Evolutionary conservation across 2,329 filamentous ascomycete genomes (phyloP).

Genomic region (Ascocoryne sarcoides): DNA sequence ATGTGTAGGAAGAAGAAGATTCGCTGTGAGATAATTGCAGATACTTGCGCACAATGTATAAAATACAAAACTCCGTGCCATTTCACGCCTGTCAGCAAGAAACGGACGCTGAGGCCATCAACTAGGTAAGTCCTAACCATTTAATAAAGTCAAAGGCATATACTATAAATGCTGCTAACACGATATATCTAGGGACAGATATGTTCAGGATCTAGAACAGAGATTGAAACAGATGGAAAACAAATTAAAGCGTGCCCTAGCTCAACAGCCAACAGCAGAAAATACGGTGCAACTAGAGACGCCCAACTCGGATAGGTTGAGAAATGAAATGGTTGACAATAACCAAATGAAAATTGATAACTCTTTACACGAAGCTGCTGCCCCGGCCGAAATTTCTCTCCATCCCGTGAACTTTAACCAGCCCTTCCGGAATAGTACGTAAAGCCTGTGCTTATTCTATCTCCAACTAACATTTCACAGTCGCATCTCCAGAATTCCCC

Average conservation of each 20-base stretch:
- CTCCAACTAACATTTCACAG: neutral
- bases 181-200: slow-evolving; percentile 9
- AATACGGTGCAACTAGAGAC: too few relatives aligned
- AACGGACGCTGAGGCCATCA: slow-evolving; percentile 17
- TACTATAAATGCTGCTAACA: too few relatives aligned
- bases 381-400: neutral
- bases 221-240: slow-evolving; percentile 15
- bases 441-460: too few relatives aligned
- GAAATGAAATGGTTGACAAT: too few relatives aligned
- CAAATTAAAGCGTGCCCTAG: slow-evolving; percentile 11
- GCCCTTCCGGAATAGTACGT: neutral
- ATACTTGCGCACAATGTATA: slow-evolving; percentile 24
- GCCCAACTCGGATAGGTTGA: neutral
- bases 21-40: slow-evolving; percentile 20
- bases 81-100: slow-evolving; percentile 24
- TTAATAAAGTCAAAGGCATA: too few relatives aligned
- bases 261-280: too few relatives aligned
- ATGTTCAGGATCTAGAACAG: slow-evolving; percentile 16
- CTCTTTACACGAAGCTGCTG: neutral
- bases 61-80: slow-evolving; percentile 22
- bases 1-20: slow-evolving; percentile 28
- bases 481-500: neutral
- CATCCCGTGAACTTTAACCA: neutral
- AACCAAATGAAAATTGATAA: too few relatives aligned
- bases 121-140: slow-evolving; percentile 20